These are phyloP conservation scores for Phytophthora agathidicida DNA, from an alignment of 352 stramenopile genomes.

Conservation along the genomic window DNA sequence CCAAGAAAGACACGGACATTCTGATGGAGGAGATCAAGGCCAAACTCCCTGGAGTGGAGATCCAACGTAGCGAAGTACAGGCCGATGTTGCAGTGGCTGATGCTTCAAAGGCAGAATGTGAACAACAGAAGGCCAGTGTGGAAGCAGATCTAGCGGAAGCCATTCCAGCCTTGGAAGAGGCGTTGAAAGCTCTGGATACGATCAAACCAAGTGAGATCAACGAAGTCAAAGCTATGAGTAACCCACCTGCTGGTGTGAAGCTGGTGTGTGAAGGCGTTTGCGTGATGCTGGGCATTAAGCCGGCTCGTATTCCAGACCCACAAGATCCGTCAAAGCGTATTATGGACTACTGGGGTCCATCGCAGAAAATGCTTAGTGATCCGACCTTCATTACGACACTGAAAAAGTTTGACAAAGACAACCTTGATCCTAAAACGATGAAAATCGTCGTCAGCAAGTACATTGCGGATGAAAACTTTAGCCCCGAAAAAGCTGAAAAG, in stretches of 20 bases:
- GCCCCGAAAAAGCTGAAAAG: constrained; percentile 91
- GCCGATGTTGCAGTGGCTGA: constrained; percentile 80
- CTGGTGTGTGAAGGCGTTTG: constrained; percentile 95
- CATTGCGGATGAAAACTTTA: constrained; percentile 93
- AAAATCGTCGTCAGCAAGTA: constrained; percentile 91
- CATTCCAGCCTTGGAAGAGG: constrained; percentile 92
- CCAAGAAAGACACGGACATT: constrained; percentile 91
- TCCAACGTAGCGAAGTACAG: constrained; percentile 81
- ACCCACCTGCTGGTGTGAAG: constrained; percentile 92
- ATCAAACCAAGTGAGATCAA: constrained; percentile 94
- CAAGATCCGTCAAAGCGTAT: constrained; percentile 92
- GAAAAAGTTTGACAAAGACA: constrained; percentile 93
- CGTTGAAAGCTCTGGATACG: constrained; percentile 92
- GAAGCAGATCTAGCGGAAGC: constrained; percentile 93
- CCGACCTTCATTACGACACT: constrained; percentile 92
- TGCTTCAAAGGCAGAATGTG: constrained; percentile 89
- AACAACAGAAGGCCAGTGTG: constrained; percentile 87
- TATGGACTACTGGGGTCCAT: constrained; percentile 95
- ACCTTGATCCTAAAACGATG: constrained; percentile 88
- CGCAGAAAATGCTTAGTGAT: constrained; percentile 94
- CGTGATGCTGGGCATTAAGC: constrained; percentile 95
- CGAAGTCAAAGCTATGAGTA: constrained; percentile 94
- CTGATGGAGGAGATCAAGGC: constrained; percentile 95
- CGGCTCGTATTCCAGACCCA: constrained; percentile 91
- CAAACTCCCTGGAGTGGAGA: constrained; percentile 91